phyloP scores from a whole-genome alignment of 352 stramenopile species.

The Plasmopara viticola region DNA sequence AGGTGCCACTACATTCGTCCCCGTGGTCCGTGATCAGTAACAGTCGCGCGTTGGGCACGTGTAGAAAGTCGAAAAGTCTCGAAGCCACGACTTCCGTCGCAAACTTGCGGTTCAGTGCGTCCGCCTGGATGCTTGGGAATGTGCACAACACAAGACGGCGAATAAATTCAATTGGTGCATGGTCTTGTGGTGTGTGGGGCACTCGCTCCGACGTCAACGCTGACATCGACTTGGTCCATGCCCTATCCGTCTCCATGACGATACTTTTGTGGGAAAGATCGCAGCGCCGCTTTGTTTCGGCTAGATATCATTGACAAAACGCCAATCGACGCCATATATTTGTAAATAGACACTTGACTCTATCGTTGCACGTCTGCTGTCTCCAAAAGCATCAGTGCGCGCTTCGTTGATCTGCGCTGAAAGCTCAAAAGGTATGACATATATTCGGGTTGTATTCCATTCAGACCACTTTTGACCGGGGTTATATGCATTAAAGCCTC shows the following conservation, averaged over 20 bases:
- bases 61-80: constrained; percentile 67
- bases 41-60: constrained; percentile 49
- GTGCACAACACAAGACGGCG: constrained; percentile 52
- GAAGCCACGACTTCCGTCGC: constrained; percentile 54
- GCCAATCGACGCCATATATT: background rate
- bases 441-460: background rate
- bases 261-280: constrained; percentile 6
- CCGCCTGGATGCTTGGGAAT: constrained; percentile 54
- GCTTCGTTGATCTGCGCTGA: no score
- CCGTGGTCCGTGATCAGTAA: constrained; percentile 71
- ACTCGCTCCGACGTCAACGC: constrained; percentile 7
- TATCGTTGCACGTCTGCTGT: no score
- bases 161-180: constrained; percentile 62
- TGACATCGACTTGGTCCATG: constrained; percentile 12
- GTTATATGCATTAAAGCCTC: background rate
- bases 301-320: background rate
- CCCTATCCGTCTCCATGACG: constrained; percentile 18
- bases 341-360: no score
- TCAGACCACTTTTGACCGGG: background rate
- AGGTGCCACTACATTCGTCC: constrained; percentile 36
- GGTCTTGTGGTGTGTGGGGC: constrained; percentile 34
- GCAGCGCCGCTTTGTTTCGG: constrained; percentile 3
- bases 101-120: constrained; percentile 52
- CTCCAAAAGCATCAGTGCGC: no score
- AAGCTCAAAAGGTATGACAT: no score